phyloP scores from a whole-genome alignment of 1,139 yeast genomes.

The Barnettozyma hawaiiensis region DNA sequence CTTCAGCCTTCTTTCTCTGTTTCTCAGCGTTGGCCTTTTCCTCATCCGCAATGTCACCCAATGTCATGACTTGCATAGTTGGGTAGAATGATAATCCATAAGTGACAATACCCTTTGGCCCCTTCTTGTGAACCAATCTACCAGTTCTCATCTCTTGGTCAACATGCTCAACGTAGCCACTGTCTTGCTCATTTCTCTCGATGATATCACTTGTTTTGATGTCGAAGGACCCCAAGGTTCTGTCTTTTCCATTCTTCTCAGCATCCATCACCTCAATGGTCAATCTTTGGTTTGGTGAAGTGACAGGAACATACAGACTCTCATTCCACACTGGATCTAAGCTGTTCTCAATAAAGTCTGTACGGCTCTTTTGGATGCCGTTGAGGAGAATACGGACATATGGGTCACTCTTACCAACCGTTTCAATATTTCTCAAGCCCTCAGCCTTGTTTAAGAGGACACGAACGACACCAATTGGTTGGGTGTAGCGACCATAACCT shows the following conservation, averaged over 20 bases:
- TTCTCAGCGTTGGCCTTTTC: conserved; percentile 36
- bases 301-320: conserved; percentile 70
- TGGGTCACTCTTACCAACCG: conserved; percentile 89
- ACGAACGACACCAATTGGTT: conserved; percentile 90
- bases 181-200: conserved; percentile 54
- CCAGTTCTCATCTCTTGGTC: conserved; percentile 54
- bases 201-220: conserved; percentile 63
- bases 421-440: conserved; percentile 77
- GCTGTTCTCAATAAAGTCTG: conserved; percentile 62
- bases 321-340: conserved; percentile 85
- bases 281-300: conserved; percentile 75
- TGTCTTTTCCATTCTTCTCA: conserved; percentile 68
- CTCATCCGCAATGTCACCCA: conserved; percentile 63
- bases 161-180: conserved; percentile 53
- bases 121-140: conserved; percentile 62
- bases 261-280: conserved; percentile 91
- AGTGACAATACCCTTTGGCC: conserved; percentile 73
- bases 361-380: conserved; percentile 72
- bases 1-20: conserved; percentile 29
- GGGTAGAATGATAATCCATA: conserved; percentile 83
- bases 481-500: conserved; percentile 75
- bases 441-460: conserved; percentile 65
- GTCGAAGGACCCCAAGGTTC: conserved; percentile 76
- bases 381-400: conserved; percentile 76
- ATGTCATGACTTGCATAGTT: conserved; percentile 65